phyloP scores from a whole-genome alignment of 164 flowering plant species.

The Dillenia suffruticosa region DNA sequence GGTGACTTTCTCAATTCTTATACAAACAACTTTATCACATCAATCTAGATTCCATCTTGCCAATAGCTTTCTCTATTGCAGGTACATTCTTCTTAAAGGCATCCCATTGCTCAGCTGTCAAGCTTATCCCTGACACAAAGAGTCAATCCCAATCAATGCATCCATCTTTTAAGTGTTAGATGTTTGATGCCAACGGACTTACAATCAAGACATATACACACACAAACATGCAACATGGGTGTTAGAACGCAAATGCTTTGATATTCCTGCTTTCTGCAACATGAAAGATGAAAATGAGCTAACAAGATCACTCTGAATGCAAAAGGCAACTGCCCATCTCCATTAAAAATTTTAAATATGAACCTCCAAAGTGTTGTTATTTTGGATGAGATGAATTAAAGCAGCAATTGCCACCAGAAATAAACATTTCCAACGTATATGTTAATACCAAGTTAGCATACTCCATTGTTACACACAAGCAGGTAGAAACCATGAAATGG shows the following conservation, averaged over 20 bases:
- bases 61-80: slow-evolving; percentile 64
- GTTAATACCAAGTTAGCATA: no score
- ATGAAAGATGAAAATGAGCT: not conserved
- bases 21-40: slow-evolving; percentile 12
- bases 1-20: no score
- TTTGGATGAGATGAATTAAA: no score
- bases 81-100: slow-evolving; percentile 61
- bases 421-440: no score
- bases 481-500: no score
- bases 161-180: not conserved
- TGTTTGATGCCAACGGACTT: no score
- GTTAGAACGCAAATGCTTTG: not conserved
- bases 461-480: no score
- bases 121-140: slow-evolving; percentile 62
- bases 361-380: no score
- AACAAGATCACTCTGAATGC: no score
- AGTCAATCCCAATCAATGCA: not conserved
- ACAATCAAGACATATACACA: not conserved
- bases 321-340: no score
- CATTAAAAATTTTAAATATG: no score
- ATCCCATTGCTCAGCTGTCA: slow-evolving; percentile 85
- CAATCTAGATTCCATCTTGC: slow-evolving; percentile 47
- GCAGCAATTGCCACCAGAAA: no score
- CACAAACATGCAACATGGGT: not conserved
- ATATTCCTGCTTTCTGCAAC: not conserved